A percentile compares a stretch with the other conserved stretches of the same genome.
Conservation (phyloP, 1,284 basidiomycete genomes). For the Puccinia novopanici region DNA sequence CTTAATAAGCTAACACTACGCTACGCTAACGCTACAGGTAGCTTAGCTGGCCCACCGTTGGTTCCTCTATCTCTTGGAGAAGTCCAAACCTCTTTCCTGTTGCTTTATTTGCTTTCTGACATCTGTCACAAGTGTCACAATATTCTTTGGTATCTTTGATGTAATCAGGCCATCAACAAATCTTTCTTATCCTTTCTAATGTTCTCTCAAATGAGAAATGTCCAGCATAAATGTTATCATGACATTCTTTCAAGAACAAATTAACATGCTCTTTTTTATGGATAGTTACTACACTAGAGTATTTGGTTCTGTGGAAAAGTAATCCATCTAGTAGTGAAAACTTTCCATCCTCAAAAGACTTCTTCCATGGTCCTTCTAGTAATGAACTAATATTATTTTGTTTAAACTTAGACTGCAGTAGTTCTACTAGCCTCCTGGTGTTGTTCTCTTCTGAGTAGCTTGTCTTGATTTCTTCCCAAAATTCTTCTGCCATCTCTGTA, state of each 20-base stretch:
- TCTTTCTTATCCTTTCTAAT: neutral
- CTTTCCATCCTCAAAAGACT: neutral
- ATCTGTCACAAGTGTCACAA: slow-evolving; percentile 10
- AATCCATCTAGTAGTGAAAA: slow-evolving; percentile 8
- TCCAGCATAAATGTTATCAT: neutral
- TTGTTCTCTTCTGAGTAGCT: neutral
- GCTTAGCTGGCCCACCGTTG: too few species aligned
- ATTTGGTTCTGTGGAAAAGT: neutral
- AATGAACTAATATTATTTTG: neutral
- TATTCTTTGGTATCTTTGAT: neutral
- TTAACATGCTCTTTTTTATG: neutral
- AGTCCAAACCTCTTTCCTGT: too few species aligned
- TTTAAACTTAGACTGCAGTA: slow-evolving; percentile 3
- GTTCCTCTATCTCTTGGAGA: slow-evolving; percentile 5
- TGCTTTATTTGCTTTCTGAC: slow-evolving; percentile 3
- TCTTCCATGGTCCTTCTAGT: neutral
- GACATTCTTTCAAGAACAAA: slow-evolving; percentile 3
- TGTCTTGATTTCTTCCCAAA: neutral
- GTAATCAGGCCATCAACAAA: neutral
- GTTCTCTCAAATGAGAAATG: slow-evolving; percentile 11
- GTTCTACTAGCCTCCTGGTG: neutral
- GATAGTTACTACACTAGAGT: neutral
- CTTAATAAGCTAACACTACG: too few species aligned
- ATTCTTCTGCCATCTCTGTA: neutral
- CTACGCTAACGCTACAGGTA: too few species aligned